Percentiles rank a stretch among this genome's conserved stretches.
Conservation (phyloP, 2,329 filamentous ascomycete genomes). For the Neurospora sp. region DNA sequence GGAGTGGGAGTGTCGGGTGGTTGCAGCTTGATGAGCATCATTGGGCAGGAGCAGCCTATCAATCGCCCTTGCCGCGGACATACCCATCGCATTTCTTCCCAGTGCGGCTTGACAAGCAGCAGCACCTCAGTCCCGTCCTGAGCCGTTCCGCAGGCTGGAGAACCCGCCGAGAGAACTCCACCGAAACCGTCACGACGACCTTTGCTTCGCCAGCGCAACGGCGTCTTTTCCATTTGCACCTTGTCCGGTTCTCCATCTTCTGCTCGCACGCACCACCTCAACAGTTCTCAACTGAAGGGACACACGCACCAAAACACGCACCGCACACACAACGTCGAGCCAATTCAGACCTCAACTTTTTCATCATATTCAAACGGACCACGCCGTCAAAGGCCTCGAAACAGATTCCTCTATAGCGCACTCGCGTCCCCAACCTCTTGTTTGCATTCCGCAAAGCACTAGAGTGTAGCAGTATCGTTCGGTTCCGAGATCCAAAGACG, state of each 20-base stretch:
- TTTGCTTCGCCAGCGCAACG: background rate
- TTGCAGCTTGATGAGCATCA: background rate
- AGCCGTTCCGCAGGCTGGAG: background rate
- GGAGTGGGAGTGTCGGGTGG: background rate
- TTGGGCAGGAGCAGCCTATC: background rate
- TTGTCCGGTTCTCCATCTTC: background rate
- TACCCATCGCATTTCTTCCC: background rate
- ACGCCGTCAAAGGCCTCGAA: background rate
- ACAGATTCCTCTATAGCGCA: background rate
- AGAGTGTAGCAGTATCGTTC: background rate
- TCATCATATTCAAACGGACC: background rate
- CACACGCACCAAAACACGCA: background rate
- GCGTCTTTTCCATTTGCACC: background rate
- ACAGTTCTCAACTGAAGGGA: background rate
- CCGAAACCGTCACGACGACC: background rate
- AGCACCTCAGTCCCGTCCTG: background rate
- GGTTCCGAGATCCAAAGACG: background rate
- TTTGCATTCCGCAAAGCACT: background rate
- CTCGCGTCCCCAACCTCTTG: background rate
- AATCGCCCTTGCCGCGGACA: background rate
- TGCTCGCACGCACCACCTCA: background rate
- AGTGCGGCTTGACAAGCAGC: background rate
- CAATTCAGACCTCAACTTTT: background rate
- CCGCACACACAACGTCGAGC: background rate
- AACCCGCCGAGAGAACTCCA: background rate